These are phyloP conservation scores for Acer yangbiense DNA, from an alignment of 345 rosid genomes.

Conservation along the genomic window DNA sequence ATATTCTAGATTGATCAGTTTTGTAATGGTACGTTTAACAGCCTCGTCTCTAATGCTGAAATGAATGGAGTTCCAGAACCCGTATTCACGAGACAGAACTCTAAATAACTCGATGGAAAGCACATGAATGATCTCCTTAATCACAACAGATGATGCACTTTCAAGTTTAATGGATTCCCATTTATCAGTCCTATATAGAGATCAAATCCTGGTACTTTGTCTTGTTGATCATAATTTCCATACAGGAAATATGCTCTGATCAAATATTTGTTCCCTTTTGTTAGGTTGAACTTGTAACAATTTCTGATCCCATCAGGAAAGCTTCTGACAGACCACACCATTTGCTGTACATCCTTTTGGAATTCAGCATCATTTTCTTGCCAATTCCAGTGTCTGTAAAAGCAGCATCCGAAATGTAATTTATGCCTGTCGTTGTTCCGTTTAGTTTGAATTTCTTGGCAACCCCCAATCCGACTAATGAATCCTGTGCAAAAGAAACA, in stretches of 20 bases:
- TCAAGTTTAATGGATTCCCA: conserved; percentile 10
- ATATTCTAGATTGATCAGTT: neutral
- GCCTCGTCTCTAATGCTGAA: conserved; percentile 21
- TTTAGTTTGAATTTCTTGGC: conserved; percentile 1
- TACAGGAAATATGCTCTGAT: conserved; percentile 27
- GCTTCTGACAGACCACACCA: conserved; percentile 11
- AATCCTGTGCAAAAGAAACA: conserved; percentile 17
- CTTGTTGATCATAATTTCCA: conserved; percentile 29
- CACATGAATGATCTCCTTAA: conserved; percentile 7
- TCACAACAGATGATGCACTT: neutral
- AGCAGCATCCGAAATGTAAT: conserved; percentile 16
- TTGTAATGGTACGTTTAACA: conserved; percentile 2
- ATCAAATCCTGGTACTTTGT: conserved; percentile 13
- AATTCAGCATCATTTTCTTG: neutral
- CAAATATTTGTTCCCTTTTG: conserved; percentile 9
- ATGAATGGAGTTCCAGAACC: conserved; percentile 15
- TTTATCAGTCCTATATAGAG: conserved; percentile 20
- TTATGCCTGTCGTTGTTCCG: neutral
- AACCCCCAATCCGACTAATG: conserved; percentile 36
- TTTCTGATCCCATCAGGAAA: conserved; percentile 29
- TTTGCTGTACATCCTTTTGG: neutral
- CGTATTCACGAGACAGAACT: conserved; percentile 7
- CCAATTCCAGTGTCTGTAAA: conserved; percentile 17
- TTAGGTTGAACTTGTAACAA: conserved; percentile 17
- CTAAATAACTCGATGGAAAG: neutral